These are phyloP conservation scores for Kregervanrija pseudodelftensis DNA, from an alignment of 805 yeast genomes.

Conservation along the genomic window DNA sequence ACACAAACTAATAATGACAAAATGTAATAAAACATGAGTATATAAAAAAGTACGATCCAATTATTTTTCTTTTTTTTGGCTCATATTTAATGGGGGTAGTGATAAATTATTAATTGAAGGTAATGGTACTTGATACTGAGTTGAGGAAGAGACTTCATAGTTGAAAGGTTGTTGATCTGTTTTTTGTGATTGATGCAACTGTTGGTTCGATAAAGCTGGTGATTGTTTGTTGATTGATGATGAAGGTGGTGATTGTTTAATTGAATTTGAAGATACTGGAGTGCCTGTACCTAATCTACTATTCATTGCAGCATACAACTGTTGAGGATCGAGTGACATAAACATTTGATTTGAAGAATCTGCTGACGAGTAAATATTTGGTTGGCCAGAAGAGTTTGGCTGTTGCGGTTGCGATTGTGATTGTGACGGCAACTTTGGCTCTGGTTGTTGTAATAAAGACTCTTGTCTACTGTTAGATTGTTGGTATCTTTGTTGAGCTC, in stretches of 20 bases:
- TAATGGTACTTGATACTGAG: slow-evolving; percentile 1
- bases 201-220: slow-evolving; percentile 2
- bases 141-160: background rate
- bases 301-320: too few species aligned
- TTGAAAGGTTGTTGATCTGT: background rate
- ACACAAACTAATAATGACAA: background rate
- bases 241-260: too few species aligned
- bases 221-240: too few species aligned
- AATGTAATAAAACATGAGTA: background rate
- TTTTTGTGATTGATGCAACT: background rate
- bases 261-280: too few species aligned
- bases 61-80: slow-evolving; percentile 15
- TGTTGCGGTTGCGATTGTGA: background rate
- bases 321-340: too few species aligned
- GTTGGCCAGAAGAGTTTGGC: background rate
- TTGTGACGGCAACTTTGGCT: background rate
- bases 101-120: slow-evolving; percentile 27
- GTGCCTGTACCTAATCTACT: too few species aligned
- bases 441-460: slow-evolving; percentile 1
- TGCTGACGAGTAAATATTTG: background rate
- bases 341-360: too few species aligned
- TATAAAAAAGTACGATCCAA: too few species aligned
- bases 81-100: slow-evolving; percentile 26
- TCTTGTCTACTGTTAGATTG: too few species aligned
- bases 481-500: too few species aligned